Base-by-base conservation (phyloP, 768 basidiomycete genomes). In the Suillus fuscotomentosus region DNA sequence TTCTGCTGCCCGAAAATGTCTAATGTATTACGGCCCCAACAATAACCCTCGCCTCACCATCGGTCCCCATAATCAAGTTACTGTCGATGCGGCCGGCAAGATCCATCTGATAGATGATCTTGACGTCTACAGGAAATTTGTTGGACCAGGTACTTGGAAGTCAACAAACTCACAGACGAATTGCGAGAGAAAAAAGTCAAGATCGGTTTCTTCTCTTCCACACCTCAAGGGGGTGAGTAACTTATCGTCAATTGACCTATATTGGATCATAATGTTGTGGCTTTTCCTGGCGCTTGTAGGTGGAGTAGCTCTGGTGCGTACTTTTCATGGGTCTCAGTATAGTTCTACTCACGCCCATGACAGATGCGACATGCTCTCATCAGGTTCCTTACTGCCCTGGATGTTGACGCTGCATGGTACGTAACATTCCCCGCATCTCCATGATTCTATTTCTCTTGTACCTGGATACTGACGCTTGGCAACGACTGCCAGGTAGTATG, bases 351-450 rank as follows among this genome's bases (percentile, higher is more conserved):
- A 70, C 65, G 50, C 57, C 60, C 64, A 64, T 72, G 63, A 47
- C 72, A 92, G 85, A 97, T 98, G 94, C 88, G 95, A 69, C 95
- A 97, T 77, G 94, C 95, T 36, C 79, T 98, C 70, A 90, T 97
- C 75, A 85, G 96, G 64, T 90, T 98, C 79, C 83, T 93, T 79
- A 80, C 84, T 59, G 83, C 85, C 59, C 78, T 94, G 61, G 94
- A 94, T 65, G 91, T 94, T 48, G 91, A 95, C 71, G 88, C 73
- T 66, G 88, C 88, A 64, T 95, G 94, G 94, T 94, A 75, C 72
- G 87, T 82, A 39, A 71, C 64, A 60, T 66, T 70, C 62, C 63
- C 50, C 42, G 48, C 43, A 60, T 6, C 43, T 61, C 38, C 47
- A 62, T 65, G 34, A 27, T 59, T 11, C 14, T 27, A 20, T 27